These are phyloP conservation scores for Saccharomycopsis amapae DNA, from an alignment of 805 yeast genomes.

Conservation along the genomic window DNA sequence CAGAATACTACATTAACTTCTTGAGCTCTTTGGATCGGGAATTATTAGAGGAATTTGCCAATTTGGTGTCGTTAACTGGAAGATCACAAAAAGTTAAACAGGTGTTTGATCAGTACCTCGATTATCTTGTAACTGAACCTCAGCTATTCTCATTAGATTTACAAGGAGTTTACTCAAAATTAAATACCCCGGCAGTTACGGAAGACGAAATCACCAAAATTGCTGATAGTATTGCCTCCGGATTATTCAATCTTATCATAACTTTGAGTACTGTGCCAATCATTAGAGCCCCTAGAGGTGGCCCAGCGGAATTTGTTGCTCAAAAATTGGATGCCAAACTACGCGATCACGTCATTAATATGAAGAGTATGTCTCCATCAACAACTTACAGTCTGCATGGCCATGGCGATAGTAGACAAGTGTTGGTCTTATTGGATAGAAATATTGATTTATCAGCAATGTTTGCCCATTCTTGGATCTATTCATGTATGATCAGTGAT, in stretches of 20 bases:
- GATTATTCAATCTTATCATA: slow-evolving; percentile 71
- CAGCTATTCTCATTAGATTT: slow-evolving; percentile 76
- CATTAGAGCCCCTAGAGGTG: slow-evolving; percentile 84
- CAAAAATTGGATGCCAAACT: slow-evolving; percentile 75
- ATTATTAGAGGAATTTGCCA: slow-evolving; percentile 82
- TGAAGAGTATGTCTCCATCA: slow-evolving; percentile 27
- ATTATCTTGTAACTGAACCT: slow-evolving; percentile 90
- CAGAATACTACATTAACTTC: slow-evolving; percentile 76
- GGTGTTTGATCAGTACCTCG: slow-evolving; percentile 89
- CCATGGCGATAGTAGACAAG: slow-evolving; percentile 42
- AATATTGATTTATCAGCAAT: slow-evolving; percentile 85
- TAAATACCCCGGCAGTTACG: slow-evolving; percentile 63
- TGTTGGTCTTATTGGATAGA: slow-evolving; percentile 77
- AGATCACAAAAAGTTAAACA: slow-evolving; percentile 71
- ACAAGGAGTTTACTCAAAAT: slow-evolving; percentile 53
- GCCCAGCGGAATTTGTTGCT: slow-evolving; percentile 93
- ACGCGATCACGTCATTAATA: slow-evolving; percentile 77
- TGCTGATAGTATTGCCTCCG: slow-evolving; percentile 69
- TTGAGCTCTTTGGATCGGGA: slow-evolving; percentile 73
- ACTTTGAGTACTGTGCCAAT: slow-evolving; percentile 80
- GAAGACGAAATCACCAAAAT: slow-evolving; percentile 67
- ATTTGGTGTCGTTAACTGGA: slow-evolving; percentile 65
- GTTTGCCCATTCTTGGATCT: slow-evolving; percentile 97
- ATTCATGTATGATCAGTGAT: slow-evolving; percentile 93
- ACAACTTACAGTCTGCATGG: slow-evolving; percentile 25